Evolutionary conservation across 352 stramenopile species (phyloP).

Genomic region (Phytophthora meadii): DNA sequence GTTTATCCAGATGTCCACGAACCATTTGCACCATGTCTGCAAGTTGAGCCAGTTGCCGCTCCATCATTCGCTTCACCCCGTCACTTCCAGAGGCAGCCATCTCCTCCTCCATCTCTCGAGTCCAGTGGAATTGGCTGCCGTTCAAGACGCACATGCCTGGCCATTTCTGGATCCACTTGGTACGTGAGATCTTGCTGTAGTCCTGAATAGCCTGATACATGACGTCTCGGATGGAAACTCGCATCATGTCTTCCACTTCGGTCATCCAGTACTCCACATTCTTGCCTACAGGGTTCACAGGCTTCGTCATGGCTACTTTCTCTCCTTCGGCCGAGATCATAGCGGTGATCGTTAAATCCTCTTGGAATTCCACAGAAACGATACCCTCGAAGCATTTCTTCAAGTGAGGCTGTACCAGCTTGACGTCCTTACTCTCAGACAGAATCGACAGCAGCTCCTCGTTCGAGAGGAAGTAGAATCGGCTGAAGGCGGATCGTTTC

Average conservation of each 20-base stretch:
- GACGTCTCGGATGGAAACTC: slow-evolving; percentile 89
- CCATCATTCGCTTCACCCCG: slow-evolving; percentile 93
- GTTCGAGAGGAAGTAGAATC: slow-evolving; percentile 97
- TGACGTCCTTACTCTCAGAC: slow-evolving; percentile 95
- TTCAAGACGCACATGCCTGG: slow-evolving; percentile 95
- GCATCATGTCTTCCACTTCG: slow-evolving; percentile 94
- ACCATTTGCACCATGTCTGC: slow-evolving; percentile 97
- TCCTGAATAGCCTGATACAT: slow-evolving; percentile 93
- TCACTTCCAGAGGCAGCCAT: slow-evolving; percentile 82
- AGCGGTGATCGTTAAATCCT: slow-evolving; percentile 90
- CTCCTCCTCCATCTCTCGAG: slow-evolving; percentile 91
- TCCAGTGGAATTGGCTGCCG: slow-evolving; percentile 96
- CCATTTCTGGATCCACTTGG: slow-evolving; percentile 96
- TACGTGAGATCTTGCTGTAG: slow-evolving; percentile 90
- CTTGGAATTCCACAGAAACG: slow-evolving; percentile 92
- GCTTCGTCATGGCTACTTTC: slow-evolving; percentile 83
- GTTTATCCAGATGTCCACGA: slow-evolving; percentile 87
- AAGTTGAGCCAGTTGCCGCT: slow-evolving; percentile 89
- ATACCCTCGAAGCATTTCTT: slow-evolving; percentile 97
- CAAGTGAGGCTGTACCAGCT: slow-evolving; percentile 94
- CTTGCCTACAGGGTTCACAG: slow-evolving; percentile 93
- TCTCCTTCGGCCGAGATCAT: slow-evolving; percentile 94
- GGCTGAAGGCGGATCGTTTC: slow-evolving; percentile 92
- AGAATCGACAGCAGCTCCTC: slow-evolving; percentile 96
- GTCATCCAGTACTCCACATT: slow-evolving; percentile 98